Percentiles rank a stretch among this genome's conserved stretches.
phyloP scores from a whole-genome alignment of 2,329 filamentous ascomycete species.

The Fusarium sp. region DNA sequence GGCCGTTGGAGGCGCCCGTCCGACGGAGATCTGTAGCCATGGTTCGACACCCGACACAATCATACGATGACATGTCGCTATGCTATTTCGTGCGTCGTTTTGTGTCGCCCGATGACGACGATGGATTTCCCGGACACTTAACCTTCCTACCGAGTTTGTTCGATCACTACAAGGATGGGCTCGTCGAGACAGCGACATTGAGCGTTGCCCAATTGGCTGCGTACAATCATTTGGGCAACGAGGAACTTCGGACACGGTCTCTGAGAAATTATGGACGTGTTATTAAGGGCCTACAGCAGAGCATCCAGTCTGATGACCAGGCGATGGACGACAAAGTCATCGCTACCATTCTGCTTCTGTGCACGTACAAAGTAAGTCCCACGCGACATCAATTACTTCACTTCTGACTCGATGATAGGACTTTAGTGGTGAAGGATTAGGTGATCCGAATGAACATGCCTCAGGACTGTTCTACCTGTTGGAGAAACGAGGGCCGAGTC shows the following conservation, averaged over 20 bases:
- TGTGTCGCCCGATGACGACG: constrained; percentile 42
- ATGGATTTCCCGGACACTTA: constrained; percentile 47
- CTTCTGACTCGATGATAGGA: constrained; percentile 35
- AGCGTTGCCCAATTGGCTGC: constrained; percentile 48
- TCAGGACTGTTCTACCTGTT: constrained; percentile 47
- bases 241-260: constrained; percentile 41
- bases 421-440: constrained; percentile 45
- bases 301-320: constrained; percentile 37
- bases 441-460: constrained; percentile 45
- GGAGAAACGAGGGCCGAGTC: constrained; percentile 44
- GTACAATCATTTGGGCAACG: constrained; percentile 45
- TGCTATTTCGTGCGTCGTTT: constrained; percentile 49
- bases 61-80: constrained; percentile 44
- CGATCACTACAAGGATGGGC: constrained; percentile 37
- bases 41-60: constrained; percentile 11
- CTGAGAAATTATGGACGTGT: constrained; percentile 44
- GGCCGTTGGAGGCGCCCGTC: not conserved
- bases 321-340: constrained; percentile 45
- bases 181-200: constrained; percentile 45
- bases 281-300: constrained; percentile 42
- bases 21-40: constrained; percentile 3
- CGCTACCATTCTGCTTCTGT: constrained; percentile 44
- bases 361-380: constrained; percentile 40
- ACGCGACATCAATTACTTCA: no score
- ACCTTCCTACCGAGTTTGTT: constrained; percentile 46